Conservation (phyloP, 129 eudicot genomes). For the Flaveria robusta region DNA sequence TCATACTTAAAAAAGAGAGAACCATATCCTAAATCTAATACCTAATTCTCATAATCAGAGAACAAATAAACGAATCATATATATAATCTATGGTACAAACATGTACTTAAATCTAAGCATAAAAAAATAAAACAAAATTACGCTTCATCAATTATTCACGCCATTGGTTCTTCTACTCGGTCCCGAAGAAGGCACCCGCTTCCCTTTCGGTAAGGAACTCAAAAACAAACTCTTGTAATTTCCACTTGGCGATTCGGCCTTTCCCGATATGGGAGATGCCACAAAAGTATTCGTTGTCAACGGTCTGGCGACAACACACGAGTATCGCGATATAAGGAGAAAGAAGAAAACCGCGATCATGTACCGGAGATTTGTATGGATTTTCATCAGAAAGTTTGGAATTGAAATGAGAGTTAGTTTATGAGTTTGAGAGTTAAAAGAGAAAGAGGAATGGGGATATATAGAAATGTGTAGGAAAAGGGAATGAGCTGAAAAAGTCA, state of each 20-base stretch:
- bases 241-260: slow-evolving; percentile 21
- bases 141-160: slow-evolving; percentile 10
- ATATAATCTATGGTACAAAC: no score
- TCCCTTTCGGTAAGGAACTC: slow-evolving; percentile 37
- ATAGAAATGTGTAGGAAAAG: slow-evolving; percentile 2
- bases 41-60: slow-evolving; percentile 7
- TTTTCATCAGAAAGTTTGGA: slow-evolving; percentile 18
- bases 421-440: slow-evolving; percentile 13
- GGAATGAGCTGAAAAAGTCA: slow-evolving; percentile 23
- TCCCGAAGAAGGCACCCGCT: slow-evolving; percentile 35
- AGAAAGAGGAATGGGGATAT: slow-evolving; percentile 4
- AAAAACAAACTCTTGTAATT: slow-evolving; percentile 32
- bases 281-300: not conserved
- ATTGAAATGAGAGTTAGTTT: slow-evolving; percentile 9
- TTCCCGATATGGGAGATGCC: slow-evolving; percentile 15
- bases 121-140: not conserved
- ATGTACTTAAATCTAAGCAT: no score
- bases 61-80: no score
- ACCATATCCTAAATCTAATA: slow-evolving; percentile 13
- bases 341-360: slow-evolving; percentile 11
- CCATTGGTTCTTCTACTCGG: slow-evolving; percentile 39
- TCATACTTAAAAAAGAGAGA: not conserved
- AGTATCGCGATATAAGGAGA: slow-evolving; percentile 21
- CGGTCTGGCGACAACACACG: slow-evolving; percentile 22
- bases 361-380: slow-evolving; percentile 16